Evolutionary conservation across 495 filamentous ascomycete species (phyloP), one percentile per base, ranked within the genome.

Genomic region (Penicillium bovifimosum): DNA sequence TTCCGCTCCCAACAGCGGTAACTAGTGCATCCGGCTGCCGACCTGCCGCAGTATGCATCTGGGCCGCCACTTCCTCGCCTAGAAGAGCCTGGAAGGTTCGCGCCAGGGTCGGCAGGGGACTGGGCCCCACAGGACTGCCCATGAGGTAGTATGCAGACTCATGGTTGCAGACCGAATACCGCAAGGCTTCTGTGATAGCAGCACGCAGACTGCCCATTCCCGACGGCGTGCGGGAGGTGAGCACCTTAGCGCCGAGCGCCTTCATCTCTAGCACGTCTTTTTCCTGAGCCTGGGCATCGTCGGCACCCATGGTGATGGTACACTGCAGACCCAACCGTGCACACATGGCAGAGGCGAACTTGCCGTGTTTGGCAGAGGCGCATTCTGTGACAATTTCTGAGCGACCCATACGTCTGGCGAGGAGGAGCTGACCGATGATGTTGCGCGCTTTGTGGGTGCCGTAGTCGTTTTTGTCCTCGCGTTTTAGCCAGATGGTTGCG

Each of bases 401-500:
- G 34, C 58, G 54, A 27, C 65, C 65, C 53, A 70, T 64, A 1
- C 63, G 59, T 9, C 59, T 56, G 11, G 65, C 67, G 4, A 70
- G 48, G n/a, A 70, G 54, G 20, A 68, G 55, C 53, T 70, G 67
- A 20, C 67, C 67, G 47, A 65, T 54, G 46, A 70, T 66, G 36
- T 62, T 70, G 52, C 63, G 61, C 24, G 63, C 35, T 28, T 66
- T 63, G 46, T 68, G 63, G 47, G 55, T 68, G 36, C 63, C 65
- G 24, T 64, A 66, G 13, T 60, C 63, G 26, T 58, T 64, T 26
- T 55, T 54, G 36, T 70, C 65, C 36, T 70, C 65, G 11, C 67
- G 57, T 47, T 70, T 70, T 6, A 70, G 58, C 65, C 67, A 70
- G 40, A 70, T 70, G 6, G 56, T 64, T 13, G 67, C 67, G 9